Base-by-base conservation (phyloP, 768 basidiomycete species). In the Neoboletus magnificus region DNA sequence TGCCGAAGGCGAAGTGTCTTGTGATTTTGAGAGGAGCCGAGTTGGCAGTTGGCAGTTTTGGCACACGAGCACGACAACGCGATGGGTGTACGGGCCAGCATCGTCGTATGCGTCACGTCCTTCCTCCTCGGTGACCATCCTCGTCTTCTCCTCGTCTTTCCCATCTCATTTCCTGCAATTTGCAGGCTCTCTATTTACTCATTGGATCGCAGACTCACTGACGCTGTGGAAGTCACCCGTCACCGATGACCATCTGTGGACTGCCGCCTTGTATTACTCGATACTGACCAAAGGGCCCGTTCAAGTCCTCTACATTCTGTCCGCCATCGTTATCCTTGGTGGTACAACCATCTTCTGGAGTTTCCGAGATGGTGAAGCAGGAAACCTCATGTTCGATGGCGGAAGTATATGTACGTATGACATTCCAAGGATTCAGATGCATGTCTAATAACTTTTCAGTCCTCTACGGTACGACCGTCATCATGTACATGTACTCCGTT, bases 171-270 rank as follows among this genome's bases (percentile, higher is more conserved):
- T 22, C 6, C 11, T 36, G 16, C 18, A 8, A 11, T 47, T 47
- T 13, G 2, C 69, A 92, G 91, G 91, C 48, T 76, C 87, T 44
- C 77, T 93, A 5, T 91, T 91, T 68, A 92, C 90, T 35, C 87
- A 93, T 67, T 93, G 91, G 91, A 92, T 91, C 58, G 91, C 91
- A n/a, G 91, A 93, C 77, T 92, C 90, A 1, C 75, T 91, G 49
- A 93, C 91, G 33, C 78, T 93, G 39, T 93, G 91, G 91, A 91
- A 89, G 74, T 83, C 88, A 13, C 90, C 91, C 41, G 79, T 86
- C 62, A 92, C 88, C n/a, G 90, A 93, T 63, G 84, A 85, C 58
- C 83, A 88, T 61, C 78, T 93, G 13, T 91, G 89, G 86, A 87
- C 84, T 9, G 86, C 91, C 2, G 91, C 91, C 8, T 74, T 80